Percentiles rank a stretch among this genome's conserved stretches.
Evolutionary conservation across 2,329 filamentous ascomycete genomes (phyloP).

Genomic region (Calonectria montana): DNA sequence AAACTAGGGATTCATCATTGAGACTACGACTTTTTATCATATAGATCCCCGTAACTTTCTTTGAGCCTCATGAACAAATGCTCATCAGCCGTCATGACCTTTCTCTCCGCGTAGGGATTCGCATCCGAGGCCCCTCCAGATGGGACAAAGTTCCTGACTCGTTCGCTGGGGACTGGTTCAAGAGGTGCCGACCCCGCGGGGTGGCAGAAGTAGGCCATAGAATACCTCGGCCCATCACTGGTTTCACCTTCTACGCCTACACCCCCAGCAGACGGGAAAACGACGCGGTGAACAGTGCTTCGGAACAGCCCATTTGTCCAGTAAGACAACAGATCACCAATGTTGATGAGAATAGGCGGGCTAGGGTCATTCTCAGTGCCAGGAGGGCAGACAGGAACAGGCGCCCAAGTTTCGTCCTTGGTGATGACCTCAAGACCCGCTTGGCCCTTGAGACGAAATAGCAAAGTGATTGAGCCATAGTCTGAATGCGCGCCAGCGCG

Average conservation of each 20-base stretch:
- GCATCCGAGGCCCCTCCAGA: conserved; percentile 44
- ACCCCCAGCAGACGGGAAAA: conserved; percentile 64
- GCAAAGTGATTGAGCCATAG: conserved; percentile 78
- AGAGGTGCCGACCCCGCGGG: conserved; percentile 65
- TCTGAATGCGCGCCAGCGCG: conserved; percentile 94
- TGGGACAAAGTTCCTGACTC: conserved; percentile 58
- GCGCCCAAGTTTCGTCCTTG: conserved; percentile 65
- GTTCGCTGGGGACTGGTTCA: conserved; percentile 69
- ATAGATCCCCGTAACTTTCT: conserved; percentile 68
- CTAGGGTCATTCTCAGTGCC: conserved; percentile 68
- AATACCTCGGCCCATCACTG: conserved; percentile 67
- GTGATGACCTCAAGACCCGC: conserved; percentile 87
- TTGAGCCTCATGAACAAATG: conserved; percentile 71
- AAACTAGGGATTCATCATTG: neutral
- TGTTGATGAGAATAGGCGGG: conserved; percentile 85
- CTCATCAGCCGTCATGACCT: conserved; percentile 71
- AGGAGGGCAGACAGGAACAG: conserved; percentile 74
- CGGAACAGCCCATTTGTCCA: conserved; percentile 93
- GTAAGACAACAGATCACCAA: conserved; percentile 78
- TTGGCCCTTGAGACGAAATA: conserved; percentile 89
- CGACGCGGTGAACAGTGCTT: conserved; percentile 89
- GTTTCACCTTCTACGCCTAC: conserved; percentile 55
- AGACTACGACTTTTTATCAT: conserved; percentile 53
- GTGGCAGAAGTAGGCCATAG: conserved; percentile 77
- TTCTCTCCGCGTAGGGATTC: conserved; percentile 64